phyloP scores from a whole-genome alignment of 345 rosid species.

The Excoecaria agallocha region DNA sequence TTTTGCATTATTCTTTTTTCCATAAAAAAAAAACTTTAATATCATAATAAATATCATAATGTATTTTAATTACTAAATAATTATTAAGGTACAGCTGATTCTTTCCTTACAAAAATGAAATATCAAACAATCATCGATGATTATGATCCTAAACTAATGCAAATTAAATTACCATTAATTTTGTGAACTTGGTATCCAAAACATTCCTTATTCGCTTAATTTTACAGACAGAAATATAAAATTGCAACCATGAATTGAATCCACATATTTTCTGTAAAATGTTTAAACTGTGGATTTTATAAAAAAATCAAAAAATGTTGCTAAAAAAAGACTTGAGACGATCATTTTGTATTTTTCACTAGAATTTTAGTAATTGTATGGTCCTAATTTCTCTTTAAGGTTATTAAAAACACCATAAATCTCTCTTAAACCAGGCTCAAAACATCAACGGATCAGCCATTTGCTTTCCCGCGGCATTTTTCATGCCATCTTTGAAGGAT shows the following conservation, averaged over 20 bases:
- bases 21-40: too few relatives aligned
- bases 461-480: slow-evolving; percentile 6
- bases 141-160: too few relatives aligned
- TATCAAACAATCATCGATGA: too few relatives aligned
- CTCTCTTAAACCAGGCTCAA: neutral
- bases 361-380: too few relatives aligned
- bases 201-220: neutral
- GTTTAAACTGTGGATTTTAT: neutral
- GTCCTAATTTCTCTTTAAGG: neutral
- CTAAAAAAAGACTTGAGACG: too few relatives aligned
- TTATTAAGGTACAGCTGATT: too few relatives aligned
- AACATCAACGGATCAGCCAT: neutral
- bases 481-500: neutral
- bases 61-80: too few relatives aligned
- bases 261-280: neutral
- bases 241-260: neutral
- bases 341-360: too few relatives aligned
- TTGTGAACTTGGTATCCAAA: neutral
- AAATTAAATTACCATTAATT: neutral
- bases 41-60: too few relatives aligned
- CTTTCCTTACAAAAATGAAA: too few relatives aligned
- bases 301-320: too few relatives aligned
- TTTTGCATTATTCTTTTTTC: too few relatives aligned
- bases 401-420: neutral
- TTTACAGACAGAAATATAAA: neutral